phyloP scores from a whole-genome alignment of 2,329 filamentous ascomycete species.

The Penicillium sp. region DNA sequence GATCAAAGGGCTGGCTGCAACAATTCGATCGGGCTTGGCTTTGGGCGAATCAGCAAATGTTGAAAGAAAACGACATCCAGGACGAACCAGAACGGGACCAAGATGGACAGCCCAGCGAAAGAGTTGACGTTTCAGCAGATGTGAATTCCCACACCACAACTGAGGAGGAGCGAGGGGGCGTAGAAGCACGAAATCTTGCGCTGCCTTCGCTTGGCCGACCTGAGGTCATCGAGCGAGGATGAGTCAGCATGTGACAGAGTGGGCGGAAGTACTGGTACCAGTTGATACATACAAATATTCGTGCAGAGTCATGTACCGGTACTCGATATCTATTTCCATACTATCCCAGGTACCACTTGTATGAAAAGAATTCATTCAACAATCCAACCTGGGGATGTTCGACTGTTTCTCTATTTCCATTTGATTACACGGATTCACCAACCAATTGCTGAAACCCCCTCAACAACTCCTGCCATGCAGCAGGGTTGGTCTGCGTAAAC shows the following conservation, averaged over 20 bases:
- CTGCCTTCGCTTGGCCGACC: constrained; percentile 22
- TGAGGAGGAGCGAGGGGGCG: constrained; percentile 6
- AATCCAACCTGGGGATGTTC: too few species aligned
- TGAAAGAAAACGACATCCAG: constrained; percentile 22
- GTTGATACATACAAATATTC: background rate
- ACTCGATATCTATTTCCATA: background rate
- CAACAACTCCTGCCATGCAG: constrained; percentile 56
- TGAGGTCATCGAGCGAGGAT: constrained; percentile 32
- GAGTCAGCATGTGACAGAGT: constrained; percentile 23
- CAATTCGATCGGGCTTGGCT: background rate
- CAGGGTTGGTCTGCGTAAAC: constrained; percentile 52
- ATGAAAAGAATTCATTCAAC: too few species aligned
- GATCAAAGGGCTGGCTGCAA: background rate
- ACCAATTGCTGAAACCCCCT: constrained; percentile 52
- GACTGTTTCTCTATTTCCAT: background rate
- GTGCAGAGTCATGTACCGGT: background rate
- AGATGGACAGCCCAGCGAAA: background rate
- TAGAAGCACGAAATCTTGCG: constrained; percentile 23
- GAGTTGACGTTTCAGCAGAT: background rate
- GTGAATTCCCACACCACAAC: constrained; percentile 8
- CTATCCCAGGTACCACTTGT: too few species aligned
- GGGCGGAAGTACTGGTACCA: background rate
- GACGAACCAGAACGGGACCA: constrained; percentile 3
- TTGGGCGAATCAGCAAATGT: constrained; percentile 16
- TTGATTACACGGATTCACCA: constrained; percentile 29